Conservation (phyloP, 2,329 filamentous ascomycete species). For the Verticillium klebahnii region DNA sequence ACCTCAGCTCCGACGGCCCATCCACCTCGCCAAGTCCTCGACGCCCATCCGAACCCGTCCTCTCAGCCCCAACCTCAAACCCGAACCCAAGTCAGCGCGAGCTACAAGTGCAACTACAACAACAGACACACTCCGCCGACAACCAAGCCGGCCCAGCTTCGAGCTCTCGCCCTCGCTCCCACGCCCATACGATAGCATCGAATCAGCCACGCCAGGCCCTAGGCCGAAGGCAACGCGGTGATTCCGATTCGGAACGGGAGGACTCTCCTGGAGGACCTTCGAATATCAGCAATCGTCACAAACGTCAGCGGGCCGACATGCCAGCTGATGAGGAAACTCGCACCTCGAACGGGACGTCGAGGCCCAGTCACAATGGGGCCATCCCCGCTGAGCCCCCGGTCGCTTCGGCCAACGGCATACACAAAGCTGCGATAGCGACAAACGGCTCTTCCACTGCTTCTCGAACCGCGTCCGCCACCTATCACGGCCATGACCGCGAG, state of each 20-base stretch:
- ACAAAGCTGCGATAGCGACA: constrained; percentile 37
- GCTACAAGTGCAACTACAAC: not conserved
- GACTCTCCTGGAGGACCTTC: constrained; percentile 14
- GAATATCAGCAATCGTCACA: constrained; percentile 21
- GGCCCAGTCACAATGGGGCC: constrained; percentile 37
- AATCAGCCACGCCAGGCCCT: constrained; percentile 34
- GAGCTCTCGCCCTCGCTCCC: constrained; percentile 6
- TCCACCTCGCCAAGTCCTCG: constrained; percentile 17
- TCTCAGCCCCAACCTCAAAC: constrained; percentile 32
- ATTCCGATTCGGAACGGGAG: constrained; percentile 31
- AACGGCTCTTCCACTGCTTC: constrained; percentile 48
- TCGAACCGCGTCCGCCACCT: constrained; percentile 31
- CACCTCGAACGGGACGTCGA: constrained; percentile 42
- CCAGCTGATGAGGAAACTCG: constrained; percentile 51
- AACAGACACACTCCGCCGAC: not conserved
- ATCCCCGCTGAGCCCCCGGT: constrained; percentile 15
- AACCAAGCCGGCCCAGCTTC: not conserved
- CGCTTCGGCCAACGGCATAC: constrained; percentile 39
- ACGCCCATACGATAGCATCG: constrained; percentile 31
- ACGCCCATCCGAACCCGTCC: constrained; percentile 46
- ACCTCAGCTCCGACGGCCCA: constrained; percentile 58
- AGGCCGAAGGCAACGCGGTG: constrained; percentile 50
- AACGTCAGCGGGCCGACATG: constrained; percentile 61
- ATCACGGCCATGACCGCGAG: constrained; percentile 84
- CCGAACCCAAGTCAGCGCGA: constrained; percentile 21